Percentiles rank a stretch among this genome's conserved stretches.
Evolutionary conservation across 371 early-diverging fungal genomes (phyloP).

Genomic region (Mortierella sp.): DNA sequence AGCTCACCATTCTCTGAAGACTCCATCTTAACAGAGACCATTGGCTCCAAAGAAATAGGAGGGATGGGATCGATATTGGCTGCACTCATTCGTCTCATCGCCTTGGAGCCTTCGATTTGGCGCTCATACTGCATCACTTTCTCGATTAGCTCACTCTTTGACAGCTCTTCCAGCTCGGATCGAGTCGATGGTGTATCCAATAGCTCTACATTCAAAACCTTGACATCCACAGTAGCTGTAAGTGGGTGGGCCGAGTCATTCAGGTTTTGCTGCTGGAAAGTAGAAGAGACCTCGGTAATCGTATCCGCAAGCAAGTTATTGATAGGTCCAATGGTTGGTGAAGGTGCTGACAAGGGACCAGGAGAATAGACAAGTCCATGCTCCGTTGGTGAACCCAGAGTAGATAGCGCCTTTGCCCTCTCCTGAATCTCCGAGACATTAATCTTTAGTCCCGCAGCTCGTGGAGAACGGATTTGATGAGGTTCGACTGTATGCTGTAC

Average conservation of each 20-base stretch:
- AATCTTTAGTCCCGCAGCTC: slow-evolving; percentile 41
- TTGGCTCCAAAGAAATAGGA: no score
- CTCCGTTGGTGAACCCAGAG: slow-evolving; percentile 38
- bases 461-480: slow-evolving; percentile 42
- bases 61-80: slow-evolving; percentile 1
- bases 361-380: slow-evolving; percentile 33
- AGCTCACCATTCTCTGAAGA: no score
- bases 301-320: slow-evolving; percentile 21
- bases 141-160: slow-evolving; percentile 48
- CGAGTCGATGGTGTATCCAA: slow-evolving; percentile 38
- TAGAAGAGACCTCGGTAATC: slow-evolving; percentile 34
- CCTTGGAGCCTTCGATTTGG: slow-evolving; percentile 41
- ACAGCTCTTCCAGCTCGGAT: slow-evolving; percentile 28
- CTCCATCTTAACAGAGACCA: no score
- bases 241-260: slow-evolving; percentile 19
- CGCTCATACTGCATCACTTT: slow-evolving; percentile 53
- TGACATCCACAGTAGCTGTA: slow-evolving; percentile 13
- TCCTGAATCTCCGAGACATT: slow-evolving; percentile 39
- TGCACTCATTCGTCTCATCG: slow-evolving; percentile 28
- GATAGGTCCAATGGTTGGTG: slow-evolving; percentile 29
- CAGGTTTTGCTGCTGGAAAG: slow-evolving; percentile 37
- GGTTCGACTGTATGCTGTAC: slow-evolving; percentile 29
- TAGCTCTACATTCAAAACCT: slow-evolving; percentile 22
- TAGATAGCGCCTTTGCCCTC: slow-evolving; percentile 33
- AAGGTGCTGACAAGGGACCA: slow-evolving; percentile 47